Evolutionary conservation across 1,284 basidiomycete genomes (phyloP).

Genomic region (Apiotrichum montevideense): DNA sequence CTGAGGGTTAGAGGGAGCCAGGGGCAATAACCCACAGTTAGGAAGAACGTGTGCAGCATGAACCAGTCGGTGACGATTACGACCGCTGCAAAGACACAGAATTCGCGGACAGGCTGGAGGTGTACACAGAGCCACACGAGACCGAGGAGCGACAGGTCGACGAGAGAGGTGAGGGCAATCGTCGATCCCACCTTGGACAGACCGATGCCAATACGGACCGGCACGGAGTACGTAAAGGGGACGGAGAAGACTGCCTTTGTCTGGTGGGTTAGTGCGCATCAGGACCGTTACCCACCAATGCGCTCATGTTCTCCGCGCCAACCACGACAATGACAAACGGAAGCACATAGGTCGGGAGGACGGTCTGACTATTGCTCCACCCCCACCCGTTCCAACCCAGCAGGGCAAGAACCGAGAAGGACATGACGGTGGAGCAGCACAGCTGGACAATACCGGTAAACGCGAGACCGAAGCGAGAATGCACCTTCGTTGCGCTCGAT

Average conservation of each 20-base stretch:
- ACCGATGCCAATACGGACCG: slow-evolving; percentile 84
- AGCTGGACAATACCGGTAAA: slow-evolving; percentile 91
- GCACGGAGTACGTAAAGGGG: slow-evolving; percentile 80
- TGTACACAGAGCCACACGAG: slow-evolving; percentile 67
- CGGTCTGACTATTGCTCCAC: slow-evolving; percentile 28
- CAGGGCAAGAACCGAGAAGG: slow-evolving; percentile 62
- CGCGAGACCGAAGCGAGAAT: slow-evolving; percentile 84
- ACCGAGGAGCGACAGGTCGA: slow-evolving; percentile 75
- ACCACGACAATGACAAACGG: slow-evolving; percentile 94
- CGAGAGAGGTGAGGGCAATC: slow-evolving; percentile 83
- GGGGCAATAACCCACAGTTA: slow-evolving; percentile 41
- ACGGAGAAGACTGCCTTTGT: slow-evolving; percentile 85
- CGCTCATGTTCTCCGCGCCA: slow-evolving; percentile 96
- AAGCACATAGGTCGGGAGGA: slow-evolving; percentile 56
- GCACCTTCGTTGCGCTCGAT: slow-evolving; percentile 72
- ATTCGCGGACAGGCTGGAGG: slow-evolving; percentile 78
- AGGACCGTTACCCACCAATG: slow-evolving; percentile 57
- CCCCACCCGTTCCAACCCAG: slow-evolving; percentile 43
- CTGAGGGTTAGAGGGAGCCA: slow-evolving; percentile 15
- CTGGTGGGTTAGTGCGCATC: slow-evolving; percentile 44
- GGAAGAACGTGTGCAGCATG: slow-evolving; percentile 54
- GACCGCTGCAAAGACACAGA: slow-evolving; percentile 88
- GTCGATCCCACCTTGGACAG: slow-evolving; percentile 80
- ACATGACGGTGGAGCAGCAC: slow-evolving; percentile 83
- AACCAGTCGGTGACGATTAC: slow-evolving; percentile 93